Evolutionary conservation across 2,329 filamentous ascomycete genomes (phyloP).

Genomic region (Epichloe elymi): DNA sequence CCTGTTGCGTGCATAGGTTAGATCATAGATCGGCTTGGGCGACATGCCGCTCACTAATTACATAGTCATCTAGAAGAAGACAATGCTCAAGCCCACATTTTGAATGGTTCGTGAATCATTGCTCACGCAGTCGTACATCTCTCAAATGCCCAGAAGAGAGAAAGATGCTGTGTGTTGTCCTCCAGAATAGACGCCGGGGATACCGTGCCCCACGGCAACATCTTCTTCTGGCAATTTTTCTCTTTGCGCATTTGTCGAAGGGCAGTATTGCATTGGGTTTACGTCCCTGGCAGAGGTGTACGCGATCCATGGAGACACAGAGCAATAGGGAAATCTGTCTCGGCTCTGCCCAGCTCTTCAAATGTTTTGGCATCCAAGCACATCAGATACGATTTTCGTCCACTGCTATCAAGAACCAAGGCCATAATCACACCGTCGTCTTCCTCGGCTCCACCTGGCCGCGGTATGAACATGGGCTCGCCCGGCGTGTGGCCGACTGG

Average conservation of each 20-base stretch:
- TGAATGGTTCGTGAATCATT: too few species aligned
- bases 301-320: slow-evolving; percentile 55
- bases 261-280: too few species aligned
- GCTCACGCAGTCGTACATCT: too few species aligned
- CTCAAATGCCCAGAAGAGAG: too few species aligned
- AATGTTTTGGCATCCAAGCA: slow-evolving; percentile 51
- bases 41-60: too few species aligned
- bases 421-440: slow-evolving; percentile 51
- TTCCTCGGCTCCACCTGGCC: slow-evolving; percentile 31
- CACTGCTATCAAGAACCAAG: slow-evolving; percentile 50
- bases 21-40: background rate
- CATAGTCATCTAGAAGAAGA: too few species aligned
- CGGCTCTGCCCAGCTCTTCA: slow-evolving; percentile 50
- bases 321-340: slow-evolving; percentile 44
- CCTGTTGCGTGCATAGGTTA: background rate
- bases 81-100: too few species aligned
- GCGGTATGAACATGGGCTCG: slow-evolving; percentile 53
- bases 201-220: too few species aligned
- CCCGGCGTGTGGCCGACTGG: slow-evolving; percentile 50
- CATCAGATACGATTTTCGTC: slow-evolving; percentile 48
- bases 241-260: too few species aligned
- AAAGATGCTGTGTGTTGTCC: too few species aligned
- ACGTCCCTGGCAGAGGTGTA: background rate
- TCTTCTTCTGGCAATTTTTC: too few species aligned
- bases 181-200: too few species aligned